Base-by-base conservation (phyloP, 2,329 filamentous ascomycete genomes). In the Simplicillium sp. region DNA sequence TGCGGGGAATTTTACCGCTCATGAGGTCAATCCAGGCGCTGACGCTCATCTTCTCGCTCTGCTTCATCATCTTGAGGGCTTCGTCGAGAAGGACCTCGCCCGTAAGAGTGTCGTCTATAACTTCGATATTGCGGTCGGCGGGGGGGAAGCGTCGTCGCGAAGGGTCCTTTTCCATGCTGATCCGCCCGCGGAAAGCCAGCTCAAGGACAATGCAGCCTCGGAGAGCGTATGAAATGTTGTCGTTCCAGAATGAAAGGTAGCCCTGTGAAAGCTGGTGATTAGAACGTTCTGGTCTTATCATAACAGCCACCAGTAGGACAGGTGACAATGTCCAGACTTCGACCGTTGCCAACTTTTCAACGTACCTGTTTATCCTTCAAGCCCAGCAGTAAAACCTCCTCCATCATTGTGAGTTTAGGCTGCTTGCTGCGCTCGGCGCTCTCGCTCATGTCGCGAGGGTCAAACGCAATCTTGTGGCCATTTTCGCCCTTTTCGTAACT, bases 51-150 rank as follows among this genome's bases (percentile, higher is more conserved):
- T 95, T 96, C 72, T 98, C 92, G 65, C 88, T 96, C 53, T 86
- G 82, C 75, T 98, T 98, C 90, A 98, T 98, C 89, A 98, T 94
- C 73, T 98, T 98, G 58, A 98, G 71, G 44, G 92, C 87, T 71
- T 98, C 92, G 66, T 98, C 92, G 57, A 98, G 77, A 55, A 98
- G 75, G 49, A 97, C 92, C 69, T 98, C 92, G 53, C 92, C 92
- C 6, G 92, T 98, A 58, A 96, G 74, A 44, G 88, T 90, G 59
- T 96, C 90, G 64, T 98, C 92, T 58, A 97, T 80, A 49, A 98
- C 92, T 68, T 98, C 92, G 64, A 98, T 96, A 53, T 92, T 73
- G 51, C 92, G 80, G 66, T 98, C 92, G 51, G 90, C 83, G 45
- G 97, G 73, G 43, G 90, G 89, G 61, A 96, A 96, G 51, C 90